Conservation (phyloP, 2,329 filamentous ascomycete species). For the Nakataea oryzae region DNA sequence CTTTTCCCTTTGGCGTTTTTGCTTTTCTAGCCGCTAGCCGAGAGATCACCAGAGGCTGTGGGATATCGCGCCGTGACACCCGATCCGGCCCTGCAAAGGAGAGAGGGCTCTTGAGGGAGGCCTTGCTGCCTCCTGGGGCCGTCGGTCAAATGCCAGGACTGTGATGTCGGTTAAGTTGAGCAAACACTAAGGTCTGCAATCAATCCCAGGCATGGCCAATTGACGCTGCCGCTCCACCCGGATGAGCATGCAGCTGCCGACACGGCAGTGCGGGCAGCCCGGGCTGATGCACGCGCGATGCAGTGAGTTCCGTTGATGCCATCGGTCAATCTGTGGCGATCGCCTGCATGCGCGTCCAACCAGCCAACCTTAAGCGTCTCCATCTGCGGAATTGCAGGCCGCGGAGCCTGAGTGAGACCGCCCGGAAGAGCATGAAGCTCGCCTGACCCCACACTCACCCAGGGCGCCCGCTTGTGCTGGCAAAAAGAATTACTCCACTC, state of each 20-base stretch:
- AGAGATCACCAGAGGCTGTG: neutral
- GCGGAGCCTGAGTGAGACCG: neutral
- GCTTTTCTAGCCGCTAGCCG: neutral
- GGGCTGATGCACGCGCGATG: neutral
- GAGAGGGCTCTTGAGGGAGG: neutral
- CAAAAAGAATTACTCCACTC: neutral
- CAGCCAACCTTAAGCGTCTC: neutral
- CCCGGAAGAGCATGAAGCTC: neutral
- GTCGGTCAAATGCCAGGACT: neutral
- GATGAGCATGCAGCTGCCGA: neutral
- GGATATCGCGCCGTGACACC: too few species aligned
- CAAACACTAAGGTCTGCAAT: neutral
- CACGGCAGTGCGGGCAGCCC: neutral
- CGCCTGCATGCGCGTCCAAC: neutral
- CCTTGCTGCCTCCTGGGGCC: neutral
- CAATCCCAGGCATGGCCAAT: neutral
- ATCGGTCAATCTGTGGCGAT: neutral
- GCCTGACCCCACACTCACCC: neutral
- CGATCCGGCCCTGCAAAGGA: too few species aligned
- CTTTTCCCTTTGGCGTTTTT: too few species aligned
- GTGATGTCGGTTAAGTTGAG: neutral
- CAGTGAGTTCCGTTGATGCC: neutral
- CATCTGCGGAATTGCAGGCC: neutral
- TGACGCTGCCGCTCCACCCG: neutral
- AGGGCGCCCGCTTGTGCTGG: neutral